Percentiles rank a stretch among this genome's conserved stretches.
phyloP scores from a whole-genome alignment of 2,329 filamentous ascomycete species.

The Ceratocystis eucalypticola region DNA sequence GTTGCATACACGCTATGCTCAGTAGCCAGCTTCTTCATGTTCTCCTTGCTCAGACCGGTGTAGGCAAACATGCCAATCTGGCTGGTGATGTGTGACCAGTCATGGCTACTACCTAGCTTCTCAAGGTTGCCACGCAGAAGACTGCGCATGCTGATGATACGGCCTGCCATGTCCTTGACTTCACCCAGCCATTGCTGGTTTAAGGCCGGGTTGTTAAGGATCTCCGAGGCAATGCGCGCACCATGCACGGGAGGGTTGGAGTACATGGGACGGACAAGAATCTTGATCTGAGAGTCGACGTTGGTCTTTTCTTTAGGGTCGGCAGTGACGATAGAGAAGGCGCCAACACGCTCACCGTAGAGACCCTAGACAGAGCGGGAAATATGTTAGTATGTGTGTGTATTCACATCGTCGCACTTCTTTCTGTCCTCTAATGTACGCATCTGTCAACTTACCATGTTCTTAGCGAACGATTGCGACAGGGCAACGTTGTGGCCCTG shows the following conservation, averaged over 20 bases:
- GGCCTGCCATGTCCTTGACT: conserved; percentile 97
- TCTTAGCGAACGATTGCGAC: conserved; percentile 95
- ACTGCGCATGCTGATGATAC: conserved; percentile 96
- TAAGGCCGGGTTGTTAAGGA: conserved; percentile 71
- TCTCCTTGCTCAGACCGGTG: conserved; percentile 78
- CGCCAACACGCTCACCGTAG: conserved; percentile 94
- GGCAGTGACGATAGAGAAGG: conserved; percentile 82
- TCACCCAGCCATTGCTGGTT: conserved; percentile 92
- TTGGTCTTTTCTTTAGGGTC: conserved; percentile 85
- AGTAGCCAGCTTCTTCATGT: conserved; percentile 84
- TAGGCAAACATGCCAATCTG: conserved; percentile 99
- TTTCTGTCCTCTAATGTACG: neutral
- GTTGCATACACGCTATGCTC: conserved; percentile 97
- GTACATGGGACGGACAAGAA: conserved; percentile 91
- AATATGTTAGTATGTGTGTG: neutral
- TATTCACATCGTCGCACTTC: neutral
- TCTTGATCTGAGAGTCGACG: conserved; percentile 96
- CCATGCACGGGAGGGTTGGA: conserved; percentile 97
- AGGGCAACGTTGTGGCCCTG: conserved; percentile 81
- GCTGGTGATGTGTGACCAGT: conserved; percentile 97
- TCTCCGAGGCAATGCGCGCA: conserved; percentile 81
- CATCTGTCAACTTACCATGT: conserved; percentile 55
- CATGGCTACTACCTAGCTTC: conserved; percentile 85
- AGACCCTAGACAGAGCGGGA: conserved; percentile 50
- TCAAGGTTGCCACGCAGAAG: conserved; percentile 91